Evolutionary conservation across 2,329 filamentous ascomycete species (phyloP).

Genomic region (Chalara sp.): DNA sequence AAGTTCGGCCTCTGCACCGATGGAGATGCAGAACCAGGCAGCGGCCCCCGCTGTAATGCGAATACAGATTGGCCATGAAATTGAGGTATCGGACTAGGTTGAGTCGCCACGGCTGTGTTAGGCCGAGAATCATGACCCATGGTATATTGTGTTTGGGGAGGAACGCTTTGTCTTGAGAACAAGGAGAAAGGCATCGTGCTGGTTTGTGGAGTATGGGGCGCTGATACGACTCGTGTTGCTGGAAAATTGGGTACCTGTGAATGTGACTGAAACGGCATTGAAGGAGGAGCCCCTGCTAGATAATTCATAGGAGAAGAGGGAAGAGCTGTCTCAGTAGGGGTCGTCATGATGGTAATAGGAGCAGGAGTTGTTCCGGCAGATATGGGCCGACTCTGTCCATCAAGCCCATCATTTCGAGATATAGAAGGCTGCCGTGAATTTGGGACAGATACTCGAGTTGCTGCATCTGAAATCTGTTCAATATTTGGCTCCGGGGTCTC

Average conservation of each 20-base stretch:
- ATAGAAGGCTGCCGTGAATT: slow-evolving; percentile 9
- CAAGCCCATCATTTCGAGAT: background rate
- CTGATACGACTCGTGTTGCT: background rate
- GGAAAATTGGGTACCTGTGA: background rate
- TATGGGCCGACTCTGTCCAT: background rate
- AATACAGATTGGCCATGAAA: background rate
- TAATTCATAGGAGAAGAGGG: background rate
- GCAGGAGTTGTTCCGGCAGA: background rate
- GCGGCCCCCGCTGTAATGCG: background rate
- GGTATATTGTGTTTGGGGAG: background rate
- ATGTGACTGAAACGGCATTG: background rate
- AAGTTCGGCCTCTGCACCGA: background rate
- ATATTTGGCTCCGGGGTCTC: slow-evolving; percentile 19
- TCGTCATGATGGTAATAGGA: background rate
- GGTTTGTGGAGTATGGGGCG: background rate
- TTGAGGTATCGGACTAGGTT: background rate
- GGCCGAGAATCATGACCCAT: background rate
- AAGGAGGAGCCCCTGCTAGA: background rate
- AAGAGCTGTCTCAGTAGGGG: background rate
- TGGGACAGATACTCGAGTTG: background rate
- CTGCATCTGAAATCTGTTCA: background rate
- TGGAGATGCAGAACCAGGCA: background rate
- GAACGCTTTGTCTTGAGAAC: background rate
- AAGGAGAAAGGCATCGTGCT: background rate
- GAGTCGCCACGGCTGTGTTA: background rate